Evolutionary conservation across 1,284 basidiomycete genomes (phyloP).

Genomic region (Stereum hirsutum): DNA sequence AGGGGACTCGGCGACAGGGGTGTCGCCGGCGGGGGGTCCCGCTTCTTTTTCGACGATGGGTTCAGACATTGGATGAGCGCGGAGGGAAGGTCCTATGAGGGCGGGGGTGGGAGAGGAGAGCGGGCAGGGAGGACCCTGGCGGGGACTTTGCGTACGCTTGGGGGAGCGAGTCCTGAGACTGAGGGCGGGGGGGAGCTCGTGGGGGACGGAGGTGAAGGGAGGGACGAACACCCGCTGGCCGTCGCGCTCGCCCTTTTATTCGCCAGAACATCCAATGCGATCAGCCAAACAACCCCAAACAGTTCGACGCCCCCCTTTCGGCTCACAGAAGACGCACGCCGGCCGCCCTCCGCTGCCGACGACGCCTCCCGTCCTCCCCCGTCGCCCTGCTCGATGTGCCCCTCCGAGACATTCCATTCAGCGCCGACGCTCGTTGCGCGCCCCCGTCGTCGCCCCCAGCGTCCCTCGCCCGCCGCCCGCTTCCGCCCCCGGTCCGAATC

Average conservation of each 20-base stretch:
- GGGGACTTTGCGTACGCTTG: neutral
- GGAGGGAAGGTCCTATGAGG: too few species aligned
- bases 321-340: neutral
- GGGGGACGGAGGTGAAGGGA: neutral
- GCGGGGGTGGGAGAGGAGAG: neutral
- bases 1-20: conserved; percentile 4
- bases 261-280: neutral
- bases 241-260: conserved; percentile 1
- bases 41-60: conserved; percentile 13
- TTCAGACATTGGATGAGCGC: conserved; percentile 13
- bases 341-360: too few species aligned
- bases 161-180: neutral
- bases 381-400: too few species aligned
- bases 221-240: neutral
- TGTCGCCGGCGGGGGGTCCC: conserved; percentile 9
- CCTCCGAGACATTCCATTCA: too few species aligned
- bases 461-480: too few species aligned
- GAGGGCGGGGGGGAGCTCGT: neutral
- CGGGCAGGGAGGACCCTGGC: conserved; percentile 6
- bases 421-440: too few species aligned
- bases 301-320: neutral
- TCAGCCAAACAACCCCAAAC: conserved; percentile 4
- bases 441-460: too few species aligned
- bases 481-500: too few species aligned
- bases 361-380: too few species aligned